A percentile compares a stretch with the other conserved stretches of the same genome.
phyloP scores from a whole-genome alignment of 2,329 filamentous ascomycete species.

The Botrytis sinoallii region DNA sequence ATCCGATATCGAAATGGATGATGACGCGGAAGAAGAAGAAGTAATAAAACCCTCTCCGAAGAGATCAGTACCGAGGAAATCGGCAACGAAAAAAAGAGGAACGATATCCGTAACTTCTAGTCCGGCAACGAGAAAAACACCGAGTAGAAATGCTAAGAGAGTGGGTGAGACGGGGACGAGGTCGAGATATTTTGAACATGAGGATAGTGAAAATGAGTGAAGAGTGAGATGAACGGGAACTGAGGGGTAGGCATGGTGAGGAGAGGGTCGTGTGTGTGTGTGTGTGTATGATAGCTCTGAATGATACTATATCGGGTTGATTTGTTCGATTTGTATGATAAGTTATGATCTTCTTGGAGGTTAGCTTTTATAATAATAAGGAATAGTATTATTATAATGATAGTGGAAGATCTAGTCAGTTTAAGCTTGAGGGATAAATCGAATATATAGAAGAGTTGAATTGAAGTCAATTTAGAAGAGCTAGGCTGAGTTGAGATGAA shows the following conservation, averaged over 20 bases:
- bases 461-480: no score
- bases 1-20: slow-evolving; percentile 3
- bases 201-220: slow-evolving; percentile 23
- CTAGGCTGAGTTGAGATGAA: no score
- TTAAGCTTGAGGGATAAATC: no score
- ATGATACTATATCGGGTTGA: no score
- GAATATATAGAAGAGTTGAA: no score
- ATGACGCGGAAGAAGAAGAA: not conserved
- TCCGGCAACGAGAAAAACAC: slow-evolving; percentile 27
- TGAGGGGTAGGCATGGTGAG: not conserved
- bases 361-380: no score
- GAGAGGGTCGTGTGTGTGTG: not conserved
- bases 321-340: no score
- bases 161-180: slow-evolving; percentile 33
- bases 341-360: no score
- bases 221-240: not conserved
- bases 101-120: slow-evolving; percentile 16
- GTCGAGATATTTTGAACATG: slow-evolving; percentile 36
- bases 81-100: not conserved
- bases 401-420: no score
- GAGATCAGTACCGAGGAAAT: slow-evolving; percentile 12
- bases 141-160: slow-evolving; percentile 30
- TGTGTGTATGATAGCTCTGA: no score
- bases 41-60: not conserved
- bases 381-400: no score